Evolutionary conservation across 75 land plant species (phyloP).

Genomic region (Adiantum capillusveneris): DNA sequence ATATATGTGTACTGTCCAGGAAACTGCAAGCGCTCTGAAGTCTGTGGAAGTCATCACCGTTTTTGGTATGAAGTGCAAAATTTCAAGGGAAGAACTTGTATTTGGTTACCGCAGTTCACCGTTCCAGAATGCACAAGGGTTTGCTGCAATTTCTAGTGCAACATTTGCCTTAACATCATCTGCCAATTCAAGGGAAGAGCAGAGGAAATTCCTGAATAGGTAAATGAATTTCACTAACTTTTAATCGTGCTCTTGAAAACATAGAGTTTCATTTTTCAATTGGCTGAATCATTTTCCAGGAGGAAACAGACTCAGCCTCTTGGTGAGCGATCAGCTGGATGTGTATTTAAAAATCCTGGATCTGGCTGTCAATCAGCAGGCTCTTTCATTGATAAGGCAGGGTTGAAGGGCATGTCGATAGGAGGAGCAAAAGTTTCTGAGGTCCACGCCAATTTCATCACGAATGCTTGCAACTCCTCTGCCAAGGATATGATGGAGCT

Average conservation of each 20-base stretch:
- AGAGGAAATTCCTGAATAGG: conserved; percentile 36
- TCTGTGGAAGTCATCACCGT: conserved; percentile 44
- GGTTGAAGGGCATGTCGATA: conserved; percentile 47
- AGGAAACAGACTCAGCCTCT: conserved; percentile 48
- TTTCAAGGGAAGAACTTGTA: conserved; percentile 23
- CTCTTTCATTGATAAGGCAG: conserved; percentile 57
- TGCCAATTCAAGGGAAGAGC: conserved; percentile 18
- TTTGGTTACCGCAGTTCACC: conserved; percentile 60
- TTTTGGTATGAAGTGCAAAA: conserved; percentile 21
- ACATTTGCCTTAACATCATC: conserved; percentile 43
- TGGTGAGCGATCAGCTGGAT: conserved; percentile 46
- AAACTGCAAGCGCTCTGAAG: conserved; percentile 46
- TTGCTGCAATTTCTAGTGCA: conserved; percentile 52
- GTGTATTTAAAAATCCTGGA: conserved; percentile 64
- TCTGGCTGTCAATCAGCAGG: conserved; percentile 37
- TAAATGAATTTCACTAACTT: too few relatives aligned
- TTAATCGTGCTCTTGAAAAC: too few relatives aligned
- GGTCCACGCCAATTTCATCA: conserved; percentile 60
- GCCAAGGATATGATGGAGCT: conserved; percentile 48
- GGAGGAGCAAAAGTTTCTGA: conserved; percentile 69
- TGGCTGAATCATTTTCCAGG: too few relatives aligned
- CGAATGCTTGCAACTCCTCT: conserved; percentile 37
- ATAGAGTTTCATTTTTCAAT: background rate
- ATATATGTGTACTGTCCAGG: conserved; percentile 18
- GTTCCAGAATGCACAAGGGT: conserved; percentile 40